A percentile compares a stretch with the other conserved stretches of the same genome.
phyloP scores from a whole-genome alignment of 495 filamentous ascomycete species.

The Filosporella fistucella region DNA sequence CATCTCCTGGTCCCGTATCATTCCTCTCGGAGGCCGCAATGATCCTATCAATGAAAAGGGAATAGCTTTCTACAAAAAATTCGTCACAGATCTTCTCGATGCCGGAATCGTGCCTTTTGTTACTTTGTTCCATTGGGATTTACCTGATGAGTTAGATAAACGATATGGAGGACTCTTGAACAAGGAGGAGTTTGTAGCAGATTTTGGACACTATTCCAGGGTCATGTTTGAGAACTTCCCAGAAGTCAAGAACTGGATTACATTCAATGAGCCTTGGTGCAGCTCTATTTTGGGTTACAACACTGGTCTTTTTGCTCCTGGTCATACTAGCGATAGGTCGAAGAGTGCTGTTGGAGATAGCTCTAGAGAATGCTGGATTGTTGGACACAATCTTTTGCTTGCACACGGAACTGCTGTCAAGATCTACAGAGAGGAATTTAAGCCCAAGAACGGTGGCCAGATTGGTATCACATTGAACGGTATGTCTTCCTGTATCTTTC shows the following conservation, averaged over 20 bases:
- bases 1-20: conserved; percentile 69
- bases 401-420: conserved; percentile 60
- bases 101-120: conserved; percentile 57
- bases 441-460: conserved; percentile 50
- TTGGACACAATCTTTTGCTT: conserved; percentile 56
- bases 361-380: conserved; percentile 53
- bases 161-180: conserved; percentile 58
- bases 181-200: conserved; percentile 52
- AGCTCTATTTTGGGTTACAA: conserved; percentile 56
- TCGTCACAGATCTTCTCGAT: conserved; percentile 54
- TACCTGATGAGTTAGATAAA: conserved; percentile 55
- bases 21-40: conserved; percentile 59
- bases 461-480: conserved; percentile 61
- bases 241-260: conserved; percentile 62
- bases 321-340: conserved; percentile 51
- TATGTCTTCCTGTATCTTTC: conserved; percentile 5
- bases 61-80: conserved; percentile 55
- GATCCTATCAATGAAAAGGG: conserved; percentile 58
- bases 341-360: conserved; percentile 52
- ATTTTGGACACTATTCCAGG: conserved; percentile 57
- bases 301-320: conserved; percentile 55
- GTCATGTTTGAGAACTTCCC: conserved; percentile 52
- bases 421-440: conserved; percentile 65
- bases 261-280: conserved; percentile 64
- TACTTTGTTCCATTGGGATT: conserved; percentile 63